Base-by-base conservation (phyloP, 2,329 filamentous ascomycete genomes). In the Botryotinia globosa region DNA sequence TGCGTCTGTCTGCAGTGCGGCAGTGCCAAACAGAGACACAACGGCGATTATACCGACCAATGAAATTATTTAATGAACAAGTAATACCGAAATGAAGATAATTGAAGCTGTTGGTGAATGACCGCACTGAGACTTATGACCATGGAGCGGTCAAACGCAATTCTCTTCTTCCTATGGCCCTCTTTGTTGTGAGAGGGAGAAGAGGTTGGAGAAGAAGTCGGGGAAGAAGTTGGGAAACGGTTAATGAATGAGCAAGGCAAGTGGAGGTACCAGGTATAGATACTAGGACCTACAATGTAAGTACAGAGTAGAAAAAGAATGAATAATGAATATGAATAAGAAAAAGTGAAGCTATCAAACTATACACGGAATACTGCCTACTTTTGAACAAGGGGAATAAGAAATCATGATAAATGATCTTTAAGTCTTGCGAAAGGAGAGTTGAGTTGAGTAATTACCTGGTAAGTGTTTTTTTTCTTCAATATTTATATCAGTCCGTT, bases 1-100 rank as follows among this genome's bases (percentile, higher is more conserved):
- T 74, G 54, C 74, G 73, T 74, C 74, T 72, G 73, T 74, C 74
- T 72, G 64, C 61, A 69, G 48, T 62, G 54, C 72, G 70, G 73
- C 61, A 63, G n/a, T 70, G 68, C 16, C 64, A 67, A 56, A 56
- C 48, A 51, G 45, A 56, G 34, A 67, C 64, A 67, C 64, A 54
- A 67, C 64, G 45, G 45, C 45, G 45, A 67, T 54, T 54, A 18
- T 54, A 42, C 45, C 45, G 64, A 67, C 34, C 58, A 63, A 63
- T 63, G 42, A 42, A 63, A 42, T 63, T 42, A 63, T 63, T 56
- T 29, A 64, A 37, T 66, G 63, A 66, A 66, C 2, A 20, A 66
- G 44, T n/a, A 51, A 66, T 37, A 20, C 29, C 32, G 32, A 37
- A 16, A 51, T 22, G 44, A 66, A 51, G 44, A 66, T 66, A 42